Conservation (phyloP, 2,329 filamentous ascomycete species). For the Aureobasidium namibiae region DNA sequence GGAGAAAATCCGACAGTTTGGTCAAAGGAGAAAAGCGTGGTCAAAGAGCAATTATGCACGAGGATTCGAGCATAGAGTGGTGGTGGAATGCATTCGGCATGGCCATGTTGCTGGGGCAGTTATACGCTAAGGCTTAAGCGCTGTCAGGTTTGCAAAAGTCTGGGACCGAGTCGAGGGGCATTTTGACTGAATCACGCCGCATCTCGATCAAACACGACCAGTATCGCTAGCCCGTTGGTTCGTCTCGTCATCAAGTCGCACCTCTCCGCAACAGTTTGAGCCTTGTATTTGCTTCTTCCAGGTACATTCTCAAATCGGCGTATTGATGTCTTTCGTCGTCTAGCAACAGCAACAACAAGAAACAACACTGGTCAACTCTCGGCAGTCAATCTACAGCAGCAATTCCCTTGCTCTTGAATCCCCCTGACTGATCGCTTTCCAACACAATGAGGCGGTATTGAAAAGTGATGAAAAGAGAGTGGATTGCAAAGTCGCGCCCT, state of each 20-base stretch:
- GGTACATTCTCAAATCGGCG: not conserved
- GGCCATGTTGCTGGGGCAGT: conserved; percentile 2
- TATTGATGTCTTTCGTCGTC: not conserved
- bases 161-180: conserved; percentile 5
- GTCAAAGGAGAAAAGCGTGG: conserved; percentile 13
- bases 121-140: conserved; percentile 7
- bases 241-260: not conserved
- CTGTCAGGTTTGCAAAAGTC: conserved; percentile 7
- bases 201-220: not conserved
- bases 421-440: not conserved
- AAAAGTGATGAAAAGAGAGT: not conserved
- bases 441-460: not conserved
- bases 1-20: conserved; percentile 11
- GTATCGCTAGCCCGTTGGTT: not conserved
- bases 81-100: not conserved
- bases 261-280: not conserved
- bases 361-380: not conserved
- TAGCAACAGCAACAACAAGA: not conserved
- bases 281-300: not conserved
- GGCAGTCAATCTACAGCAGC: not conserved
- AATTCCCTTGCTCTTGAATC: not conserved
- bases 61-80: conserved; percentile 8
- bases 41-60: conserved; percentile 13
- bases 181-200: not conserved
- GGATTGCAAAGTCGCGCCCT: not conserved